phyloP scores from a whole-genome alignment of 805 yeast genomes.

The Zygosaccharomyces bisporus region DNA sequence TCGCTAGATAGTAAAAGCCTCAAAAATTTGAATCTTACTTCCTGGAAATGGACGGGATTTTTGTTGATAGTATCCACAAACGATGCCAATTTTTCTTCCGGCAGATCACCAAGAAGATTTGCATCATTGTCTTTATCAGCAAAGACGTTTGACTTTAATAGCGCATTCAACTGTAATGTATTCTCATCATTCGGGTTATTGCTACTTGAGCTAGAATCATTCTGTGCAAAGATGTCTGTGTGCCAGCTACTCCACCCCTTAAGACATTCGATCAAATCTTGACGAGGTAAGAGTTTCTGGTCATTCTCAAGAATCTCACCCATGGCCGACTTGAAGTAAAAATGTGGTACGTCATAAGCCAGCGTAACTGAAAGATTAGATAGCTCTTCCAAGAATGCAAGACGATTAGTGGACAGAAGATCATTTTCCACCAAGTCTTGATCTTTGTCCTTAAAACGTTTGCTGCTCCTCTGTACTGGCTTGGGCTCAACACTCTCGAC shows the following conservation, averaged over 20 bases:
- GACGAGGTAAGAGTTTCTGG: slow-evolving; percentile 4
- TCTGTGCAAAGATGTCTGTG: slow-evolving; percentile 31
- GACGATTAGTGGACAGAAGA: background rate
- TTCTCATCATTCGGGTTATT: slow-evolving; percentile 17
- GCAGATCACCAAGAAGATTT: slow-evolving; percentile 17
- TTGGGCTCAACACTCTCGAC: slow-evolving; percentile 22
- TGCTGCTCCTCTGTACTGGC: slow-evolving; percentile 39
- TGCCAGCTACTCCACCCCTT: slow-evolving; percentile 37
- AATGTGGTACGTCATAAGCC: slow-evolving; percentile 10
- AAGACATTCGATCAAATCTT: slow-evolving; percentile 36
- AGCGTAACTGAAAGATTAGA: slow-evolving; percentile 10
- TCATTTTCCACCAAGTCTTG: slow-evolving; percentile 17
- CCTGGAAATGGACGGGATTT: slow-evolving; percentile 36
- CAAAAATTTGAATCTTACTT: slow-evolving; percentile 37
- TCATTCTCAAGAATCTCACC: background rate
- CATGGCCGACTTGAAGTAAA: slow-evolving; percentile 1
- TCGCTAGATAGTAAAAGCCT: slow-evolving; percentile 19
- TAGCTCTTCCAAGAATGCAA: slow-evolving; percentile 21
- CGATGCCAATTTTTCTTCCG: slow-evolving; percentile 14
- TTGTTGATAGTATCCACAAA: slow-evolving; percentile 33
- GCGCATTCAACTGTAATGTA: slow-evolving; percentile 27
- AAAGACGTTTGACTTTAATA: slow-evolving; percentile 33
- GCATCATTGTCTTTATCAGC: slow-evolving; percentile 21
- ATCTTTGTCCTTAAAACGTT: slow-evolving; percentile 38
- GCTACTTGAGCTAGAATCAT: slow-evolving; percentile 13